A percentile compares a stretch with the other conserved stretches of the same genome.
phyloP scores from a whole-genome alignment of 2,329 filamentous ascomycete species.

The Penicillium psychrosexuale region DNA sequence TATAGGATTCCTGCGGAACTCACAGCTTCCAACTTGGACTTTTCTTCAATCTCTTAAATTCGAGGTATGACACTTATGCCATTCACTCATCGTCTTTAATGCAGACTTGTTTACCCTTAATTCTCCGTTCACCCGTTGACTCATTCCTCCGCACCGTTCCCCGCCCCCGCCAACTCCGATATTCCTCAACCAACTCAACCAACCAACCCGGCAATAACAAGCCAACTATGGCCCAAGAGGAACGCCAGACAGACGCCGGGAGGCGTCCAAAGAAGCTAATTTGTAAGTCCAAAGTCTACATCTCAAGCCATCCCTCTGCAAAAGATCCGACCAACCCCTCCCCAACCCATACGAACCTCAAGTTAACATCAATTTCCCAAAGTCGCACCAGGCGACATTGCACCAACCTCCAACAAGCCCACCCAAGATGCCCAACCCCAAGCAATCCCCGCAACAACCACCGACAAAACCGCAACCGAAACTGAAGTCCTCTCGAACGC shows the following conservation, averaged over 20 bases:
- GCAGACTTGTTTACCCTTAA: not conserved
- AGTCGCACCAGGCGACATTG: constrained; percentile 46
- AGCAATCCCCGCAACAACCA: not conserved
- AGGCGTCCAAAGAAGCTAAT: constrained; percentile 42
- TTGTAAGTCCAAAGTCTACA: constrained; percentile 27
- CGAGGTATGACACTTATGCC: not conserved
- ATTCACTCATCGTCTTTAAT: not conserved
- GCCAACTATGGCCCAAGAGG: constrained; percentile 13
- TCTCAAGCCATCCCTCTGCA: not conserved
- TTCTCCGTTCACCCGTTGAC: constrained; percentile 1
- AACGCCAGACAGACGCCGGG: constrained; percentile 11
- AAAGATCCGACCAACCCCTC: not conserved
- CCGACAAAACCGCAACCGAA: constrained; percentile 14
- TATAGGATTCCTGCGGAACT: not conserved
- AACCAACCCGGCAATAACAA: not conserved
- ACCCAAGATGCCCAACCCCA: constrained; percentile 12
- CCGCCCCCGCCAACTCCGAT: constrained; percentile 7
- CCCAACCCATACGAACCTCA: not conserved
- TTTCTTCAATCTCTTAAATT: not conserved
- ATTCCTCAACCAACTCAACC: constrained; percentile 1
- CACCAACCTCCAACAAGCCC: constrained; percentile 19
- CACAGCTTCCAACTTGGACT: not conserved
- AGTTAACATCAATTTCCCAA: constrained; percentile 11
- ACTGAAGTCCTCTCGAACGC: constrained; percentile 36
- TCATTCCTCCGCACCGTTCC: not conserved